phyloP scores from a whole-genome alignment of 108 stramenopile species.

The Skeletonema potamos region DNA sequence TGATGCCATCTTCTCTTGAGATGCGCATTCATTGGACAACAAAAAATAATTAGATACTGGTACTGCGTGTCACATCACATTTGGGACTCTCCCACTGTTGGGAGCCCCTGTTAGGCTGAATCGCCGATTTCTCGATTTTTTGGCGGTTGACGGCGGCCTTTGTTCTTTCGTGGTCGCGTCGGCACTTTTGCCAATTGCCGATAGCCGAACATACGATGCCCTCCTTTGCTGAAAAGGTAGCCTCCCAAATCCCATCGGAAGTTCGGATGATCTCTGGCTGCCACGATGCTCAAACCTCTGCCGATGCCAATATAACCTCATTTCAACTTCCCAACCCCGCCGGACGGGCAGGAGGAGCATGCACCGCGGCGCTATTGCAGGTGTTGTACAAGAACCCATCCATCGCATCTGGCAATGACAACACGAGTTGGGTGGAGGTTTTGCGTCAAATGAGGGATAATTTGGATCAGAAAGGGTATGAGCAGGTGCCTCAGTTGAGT shows the following conservation, averaged over 20 bases:
- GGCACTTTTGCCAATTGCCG: no score
- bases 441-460: constrained; percentile 62
- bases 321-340: constrained; percentile 84
- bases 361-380: constrained; percentile 86
- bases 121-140: no score
- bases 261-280: constrained; percentile 48
- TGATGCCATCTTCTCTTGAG: no score
- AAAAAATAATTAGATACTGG: no score
- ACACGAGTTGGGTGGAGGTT: constrained; percentile 75
- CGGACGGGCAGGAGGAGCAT: constrained; percentile 83
- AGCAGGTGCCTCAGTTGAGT: constrained; percentile 52
- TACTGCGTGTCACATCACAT: no score
- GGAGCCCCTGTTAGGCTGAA: no score
- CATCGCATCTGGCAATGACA: constrained; percentile 13
- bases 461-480: constrained; percentile 30
- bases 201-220: no score
- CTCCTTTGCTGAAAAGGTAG: background rate
- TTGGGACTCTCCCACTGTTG: no score
- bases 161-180: no score
- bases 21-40: no score
- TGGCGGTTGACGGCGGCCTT: no score
- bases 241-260: background rate
- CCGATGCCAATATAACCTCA: constrained; percentile 37
- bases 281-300: constrained; percentile 45
- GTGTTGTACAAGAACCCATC: constrained; percentile 60